Conservation (phyloP, 805 yeast species). For the Kurtzmaniella cleridarum region DNA sequence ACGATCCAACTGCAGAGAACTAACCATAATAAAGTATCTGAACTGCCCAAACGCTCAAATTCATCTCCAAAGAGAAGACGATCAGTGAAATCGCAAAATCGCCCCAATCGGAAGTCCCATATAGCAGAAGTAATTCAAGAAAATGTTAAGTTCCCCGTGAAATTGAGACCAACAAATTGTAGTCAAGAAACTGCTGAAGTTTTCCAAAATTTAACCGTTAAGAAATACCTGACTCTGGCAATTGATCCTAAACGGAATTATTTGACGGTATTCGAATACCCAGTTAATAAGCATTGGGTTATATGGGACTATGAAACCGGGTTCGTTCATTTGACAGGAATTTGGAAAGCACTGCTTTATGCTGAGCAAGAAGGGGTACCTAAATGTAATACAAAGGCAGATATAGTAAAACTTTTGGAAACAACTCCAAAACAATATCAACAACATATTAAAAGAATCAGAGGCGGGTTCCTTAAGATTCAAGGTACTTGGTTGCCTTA, state of each 20-base stretch:
- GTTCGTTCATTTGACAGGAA: constrained; percentile 79
- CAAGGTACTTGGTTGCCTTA: constrained; percentile 94
- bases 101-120: constrained; percentile 1
- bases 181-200: constrained; percentile 2
- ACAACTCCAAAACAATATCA: constrained; percentile 56
- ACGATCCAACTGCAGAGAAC: background rate
- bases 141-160: constrained; percentile 2
- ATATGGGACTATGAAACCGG: constrained; percentile 87
- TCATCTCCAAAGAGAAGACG: background rate
- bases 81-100: no score
- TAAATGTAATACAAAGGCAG: constrained; percentile 51
- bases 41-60: no score
- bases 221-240: constrained; percentile 62
- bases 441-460: constrained; percentile 59
- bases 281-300: constrained; percentile 63
- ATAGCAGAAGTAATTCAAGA: constrained; percentile 2
- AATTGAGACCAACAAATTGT: background rate
- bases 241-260: constrained; percentile 62
- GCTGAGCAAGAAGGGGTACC: constrained; percentile 8
- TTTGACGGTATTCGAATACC: constrained; percentile 68
- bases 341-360: constrained; percentile 60
- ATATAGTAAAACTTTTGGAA: constrained; percentile 67
- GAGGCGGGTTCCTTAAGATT: constrained; percentile 88
- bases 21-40: no score
- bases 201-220: constrained; percentile 20